Base-by-base conservation (phyloP, 208 protist species). In the Leptomonas pyrrhocoris region DNA sequence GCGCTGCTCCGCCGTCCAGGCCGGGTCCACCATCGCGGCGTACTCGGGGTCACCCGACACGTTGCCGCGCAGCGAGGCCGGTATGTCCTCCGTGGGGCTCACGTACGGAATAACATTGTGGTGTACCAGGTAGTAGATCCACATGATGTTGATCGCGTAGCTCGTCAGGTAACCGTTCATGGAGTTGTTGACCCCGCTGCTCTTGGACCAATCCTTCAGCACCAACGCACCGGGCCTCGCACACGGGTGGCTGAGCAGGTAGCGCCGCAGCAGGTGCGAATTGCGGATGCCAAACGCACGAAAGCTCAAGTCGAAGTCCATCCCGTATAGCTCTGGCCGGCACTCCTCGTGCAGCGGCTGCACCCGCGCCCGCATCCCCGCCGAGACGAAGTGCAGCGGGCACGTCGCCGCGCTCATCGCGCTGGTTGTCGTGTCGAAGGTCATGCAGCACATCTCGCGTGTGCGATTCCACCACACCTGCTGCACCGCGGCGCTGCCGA, bases 201-300 rank as follows among this genome's bases (percentile, higher is more conserved):
- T 90, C 73, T 97, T 97, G 30, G 86, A 94, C 93, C 93, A 97
- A 58, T 96, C 89, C 80, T 97, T 97, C 59, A 97, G 72, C 38
- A 95, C 90, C 48, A 94, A 77, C 34, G 90, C 90, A 13, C 90
- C 93, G 1, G 89, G 88, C 13, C 93, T 82, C 42, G 86, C 88
- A 54, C 89, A 94, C 13, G 91, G 90, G 73, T 96, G 89, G 59
- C 73, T 80, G 46, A 83, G 64, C 58, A 96, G 83, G 64, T 95
- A 97, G 19, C 83, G 83, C 8, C 84, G 86, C 57, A 97, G 76
- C 19, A 96, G 75, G 28, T 89, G 81, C 11, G 87, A 94, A 78
- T 97, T 97, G 66, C 91, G 93, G 53, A 97, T 91, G 16, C 93
- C 93, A 79, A 95, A 97, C 18, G 83, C 80, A 27, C 90, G 86